Evolutionary conservation across 2,329 filamentous ascomycete genomes (phyloP).

Genomic region (Scedosporium boydii): DNA sequence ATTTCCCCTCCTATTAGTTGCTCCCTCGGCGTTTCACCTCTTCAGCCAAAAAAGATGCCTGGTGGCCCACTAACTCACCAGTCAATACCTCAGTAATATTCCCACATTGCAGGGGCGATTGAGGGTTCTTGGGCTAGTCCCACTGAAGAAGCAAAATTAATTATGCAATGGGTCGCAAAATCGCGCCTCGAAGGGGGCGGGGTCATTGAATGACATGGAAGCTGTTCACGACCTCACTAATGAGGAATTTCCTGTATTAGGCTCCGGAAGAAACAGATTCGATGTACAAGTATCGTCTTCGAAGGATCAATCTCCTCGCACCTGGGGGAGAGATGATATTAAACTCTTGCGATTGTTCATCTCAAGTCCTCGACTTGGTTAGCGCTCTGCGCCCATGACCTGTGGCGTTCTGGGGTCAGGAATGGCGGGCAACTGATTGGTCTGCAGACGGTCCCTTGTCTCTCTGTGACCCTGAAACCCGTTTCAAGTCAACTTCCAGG

Average conservation of each 20-base stretch:
- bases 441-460: background rate
- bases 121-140: background rate
- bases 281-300: too few species aligned
- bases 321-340: too few species aligned
- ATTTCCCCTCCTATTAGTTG: background rate
- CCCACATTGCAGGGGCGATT: background rate
- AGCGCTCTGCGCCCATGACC: too few species aligned
- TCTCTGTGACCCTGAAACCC: background rate
- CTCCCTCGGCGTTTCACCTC: background rate
- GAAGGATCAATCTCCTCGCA: too few species aligned
- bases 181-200: background rate
- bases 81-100: background rate
- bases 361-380: too few species aligned
- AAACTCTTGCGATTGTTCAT: too few species aligned
- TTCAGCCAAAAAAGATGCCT: background rate
- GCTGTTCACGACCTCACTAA: background rate
- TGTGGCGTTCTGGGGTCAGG: background rate
- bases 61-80: background rate
- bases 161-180: background rate
- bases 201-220: background rate
- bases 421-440: background rate
- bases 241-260: background rate
- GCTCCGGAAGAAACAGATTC: too few species aligned
- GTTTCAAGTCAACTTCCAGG: background rate
- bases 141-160: background rate